Conservation (phyloP, 1,284 basidiomycete genomes). For the Entoloma clypeatum region DNA sequence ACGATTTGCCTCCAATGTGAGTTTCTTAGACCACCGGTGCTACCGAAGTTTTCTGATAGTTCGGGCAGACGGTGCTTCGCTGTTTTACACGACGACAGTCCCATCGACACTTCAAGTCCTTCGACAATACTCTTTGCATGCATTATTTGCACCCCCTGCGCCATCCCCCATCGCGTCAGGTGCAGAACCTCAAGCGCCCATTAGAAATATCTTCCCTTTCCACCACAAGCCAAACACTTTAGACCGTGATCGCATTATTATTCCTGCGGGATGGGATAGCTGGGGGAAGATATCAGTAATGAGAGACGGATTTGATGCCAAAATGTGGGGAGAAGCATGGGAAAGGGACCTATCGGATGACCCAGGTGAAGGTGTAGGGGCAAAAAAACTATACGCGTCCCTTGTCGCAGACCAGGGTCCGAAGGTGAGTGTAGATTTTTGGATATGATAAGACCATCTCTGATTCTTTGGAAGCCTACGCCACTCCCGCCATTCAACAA, state of each 20-base stretch:
- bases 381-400: slow-evolving; percentile 52
- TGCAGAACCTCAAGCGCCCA: slow-evolving; percentile 51
- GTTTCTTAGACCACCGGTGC: slow-evolving; percentile 28
- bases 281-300: slow-evolving; percentile 95
- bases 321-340: slow-evolving; percentile 80
- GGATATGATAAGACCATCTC: slow-evolving; percentile 10
- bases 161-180: slow-evolving; percentile 48
- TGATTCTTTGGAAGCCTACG: slow-evolving; percentile 43
- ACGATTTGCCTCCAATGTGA: slow-evolving; percentile 90
- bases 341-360: slow-evolving; percentile 57
- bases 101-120: slow-evolving; percentile 78
- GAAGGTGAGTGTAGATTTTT: slow-evolving; percentile 45
- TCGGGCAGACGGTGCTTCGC: slow-evolving; percentile 76
- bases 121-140: slow-evolving; percentile 84
- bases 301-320: slow-evolving; percentile 88
- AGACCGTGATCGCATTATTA: slow-evolving; percentile 87
- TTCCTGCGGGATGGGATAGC: slow-evolving; percentile 96
- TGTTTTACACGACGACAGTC: slow-evolving; percentile 89
- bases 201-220: slow-evolving; percentile 82
- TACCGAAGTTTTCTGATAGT: slow-evolving; percentile 7
- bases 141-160: slow-evolving; percentile 77
- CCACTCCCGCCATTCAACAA: slow-evolving; percentile 72
- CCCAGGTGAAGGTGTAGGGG: slow-evolving; percentile 43
- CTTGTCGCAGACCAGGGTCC: slow-evolving; percentile 71
- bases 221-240: slow-evolving; percentile 84